Conservation (phyloP, 495 filamentous ascomycete genomes). For the Aspergillus indologenus region DNA sequence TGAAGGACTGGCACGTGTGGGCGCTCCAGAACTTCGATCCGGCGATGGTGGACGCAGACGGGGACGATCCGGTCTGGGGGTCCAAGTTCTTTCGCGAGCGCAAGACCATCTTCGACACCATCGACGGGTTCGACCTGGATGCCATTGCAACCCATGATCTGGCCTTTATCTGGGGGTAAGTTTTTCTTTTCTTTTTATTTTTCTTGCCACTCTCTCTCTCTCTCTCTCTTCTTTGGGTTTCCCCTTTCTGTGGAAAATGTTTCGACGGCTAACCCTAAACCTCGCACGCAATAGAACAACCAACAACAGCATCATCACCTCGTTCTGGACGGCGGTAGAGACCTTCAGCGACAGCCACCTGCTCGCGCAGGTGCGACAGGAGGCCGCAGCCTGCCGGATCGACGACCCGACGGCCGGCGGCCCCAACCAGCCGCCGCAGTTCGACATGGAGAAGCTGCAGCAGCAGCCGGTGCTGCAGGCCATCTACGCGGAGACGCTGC, state of each 20-base stretch:
- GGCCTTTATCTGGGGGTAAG: neutral
- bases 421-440: too few species aligned
- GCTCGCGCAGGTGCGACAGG: neutral
- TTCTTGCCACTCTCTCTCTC: too few species aligned
- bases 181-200: neutral
- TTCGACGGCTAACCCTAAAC: too few species aligned
- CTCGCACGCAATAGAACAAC: neutral
- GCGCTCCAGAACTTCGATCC: constrained; percentile 2
- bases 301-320: neutral
- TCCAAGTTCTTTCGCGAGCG: constrained; percentile 1
- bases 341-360: neutral
- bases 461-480: constrained; percentile 1
- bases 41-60: neutral
- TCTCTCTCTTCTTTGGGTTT: too few species aligned
- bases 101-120: neutral
- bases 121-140: neutral
- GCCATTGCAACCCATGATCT: neutral
- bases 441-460: neutral
- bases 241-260: too few species aligned
- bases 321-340: neutral
- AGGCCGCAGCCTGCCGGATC: neutral
- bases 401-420: neutral
- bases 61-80: neutral
- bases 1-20: neutral
- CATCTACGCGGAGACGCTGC: constrained; percentile 4